These are phyloP conservation scores for Nothopassalora personata DNA, from an alignment of 2,329 filamentous ascomycete species.

Conservation along the genomic window DNA sequence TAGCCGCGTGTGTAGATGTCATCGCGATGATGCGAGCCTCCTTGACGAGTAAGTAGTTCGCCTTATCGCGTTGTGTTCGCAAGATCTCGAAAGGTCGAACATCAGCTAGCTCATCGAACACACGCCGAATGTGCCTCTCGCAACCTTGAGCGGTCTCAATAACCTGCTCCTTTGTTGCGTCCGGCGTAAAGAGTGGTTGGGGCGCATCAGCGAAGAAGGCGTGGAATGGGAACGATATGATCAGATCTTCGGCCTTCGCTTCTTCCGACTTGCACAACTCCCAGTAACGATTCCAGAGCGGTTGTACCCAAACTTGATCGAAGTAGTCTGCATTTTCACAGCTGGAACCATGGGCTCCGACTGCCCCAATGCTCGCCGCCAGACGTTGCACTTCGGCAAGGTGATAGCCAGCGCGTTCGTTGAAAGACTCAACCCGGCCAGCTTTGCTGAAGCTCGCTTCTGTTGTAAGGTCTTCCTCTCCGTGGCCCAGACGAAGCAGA, in stretches of 20 bases:
- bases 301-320: constrained; percentile 82
- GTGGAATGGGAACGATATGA: constrained; percentile 79
- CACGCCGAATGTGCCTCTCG: constrained; percentile 78
- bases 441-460: constrained; percentile 88
- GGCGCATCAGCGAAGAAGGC: constrained; percentile 81
- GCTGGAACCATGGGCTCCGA: constrained; percentile 91
- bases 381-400: constrained; percentile 80
- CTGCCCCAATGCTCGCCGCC: constrained; percentile 75
- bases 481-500: constrained; percentile 84
- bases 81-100: constrained; percentile 94
- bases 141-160: constrained; percentile 78
- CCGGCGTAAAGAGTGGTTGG: constrained; percentile 71
- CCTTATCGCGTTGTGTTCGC: constrained; percentile 80
- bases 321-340: constrained; percentile 98
- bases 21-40: constrained; percentile 98
- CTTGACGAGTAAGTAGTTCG: constrained; percentile 90
- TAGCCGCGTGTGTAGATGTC: constrained; percentile 97
- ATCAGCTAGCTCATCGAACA: constrained; percentile 88
- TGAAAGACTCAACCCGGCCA: constrained; percentile 88
- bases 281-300: constrained; percentile 81
- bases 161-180: constrained; percentile 59
- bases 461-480: constrained; percentile 87
- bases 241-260: constrained; percentile 50
- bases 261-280: constrained; percentile 54
- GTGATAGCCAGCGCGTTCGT: constrained; percentile 76